Percentiles rank a stretch among this genome's conserved stretches.
phyloP scores from a whole-genome alignment of 495 filamentous ascomycete species.

The Cercophora samala region DNA sequence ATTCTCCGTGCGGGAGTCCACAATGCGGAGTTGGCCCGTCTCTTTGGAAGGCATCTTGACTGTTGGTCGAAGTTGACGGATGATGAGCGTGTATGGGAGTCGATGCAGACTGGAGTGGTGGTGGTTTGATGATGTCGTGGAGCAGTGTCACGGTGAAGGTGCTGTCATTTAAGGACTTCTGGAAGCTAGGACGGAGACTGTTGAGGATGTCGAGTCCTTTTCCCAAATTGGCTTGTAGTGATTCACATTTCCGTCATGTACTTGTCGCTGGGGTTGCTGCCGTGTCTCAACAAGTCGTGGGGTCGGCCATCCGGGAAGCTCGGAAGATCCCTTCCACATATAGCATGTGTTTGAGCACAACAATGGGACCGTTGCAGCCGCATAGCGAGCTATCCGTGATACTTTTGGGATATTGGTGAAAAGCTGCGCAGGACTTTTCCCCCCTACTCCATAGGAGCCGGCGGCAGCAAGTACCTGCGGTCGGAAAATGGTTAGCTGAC shows the following conservation, averaged over 20 bases:
- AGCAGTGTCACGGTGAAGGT: background rate
- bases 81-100: background rate
- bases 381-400: background rate
- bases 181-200: background rate
- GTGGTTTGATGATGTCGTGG: background rate
- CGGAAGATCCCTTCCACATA: background rate
- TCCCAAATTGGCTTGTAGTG: background rate
- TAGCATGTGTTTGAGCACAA: too few species aligned
- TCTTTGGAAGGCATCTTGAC: background rate
- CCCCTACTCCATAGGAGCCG: background rate
- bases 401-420: background rate
- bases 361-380: background rate
- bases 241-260: background rate
- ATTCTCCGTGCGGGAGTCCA: conserved; percentile 7
- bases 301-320: background rate
- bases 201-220: background rate
- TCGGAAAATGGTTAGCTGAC: background rate
- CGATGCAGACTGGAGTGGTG: background rate
- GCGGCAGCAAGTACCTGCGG: background rate
- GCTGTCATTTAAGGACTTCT: background rate
- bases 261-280: background rate
- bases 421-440: background rate
- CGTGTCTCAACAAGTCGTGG: background rate
- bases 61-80: background rate
- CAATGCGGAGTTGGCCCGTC: conserved; percentile 3